Percentiles rank a stretch among this genome's conserved stretches.
phyloP scores from a whole-genome alignment of 345 rosid species.

The Theobroma cacao region DNA sequence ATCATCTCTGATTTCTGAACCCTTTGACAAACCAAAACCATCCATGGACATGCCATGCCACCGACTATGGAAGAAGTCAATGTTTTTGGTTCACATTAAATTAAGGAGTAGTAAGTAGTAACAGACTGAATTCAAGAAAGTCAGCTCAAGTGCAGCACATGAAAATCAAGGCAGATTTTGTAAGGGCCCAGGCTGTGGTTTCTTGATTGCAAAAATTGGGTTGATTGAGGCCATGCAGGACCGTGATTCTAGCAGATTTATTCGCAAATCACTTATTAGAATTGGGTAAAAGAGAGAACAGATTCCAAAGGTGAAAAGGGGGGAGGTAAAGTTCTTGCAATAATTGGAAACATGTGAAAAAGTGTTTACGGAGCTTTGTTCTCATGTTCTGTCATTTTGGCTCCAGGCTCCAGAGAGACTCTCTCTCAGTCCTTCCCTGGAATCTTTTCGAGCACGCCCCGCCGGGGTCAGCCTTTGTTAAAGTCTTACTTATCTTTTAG shows the following conservation, averaged over 20 bases:
- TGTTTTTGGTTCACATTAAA: not conserved
- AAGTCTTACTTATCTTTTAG: constrained; percentile 14
- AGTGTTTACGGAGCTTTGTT: constrained; percentile 15
- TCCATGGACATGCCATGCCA: not conserved
- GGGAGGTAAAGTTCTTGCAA: constrained; percentile 13
- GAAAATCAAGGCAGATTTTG: not conserved
- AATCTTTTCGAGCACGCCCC: constrained; percentile 36
- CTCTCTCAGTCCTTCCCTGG: not conserved
- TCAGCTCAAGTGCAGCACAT: not conserved
- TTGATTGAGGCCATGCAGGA: not conserved
- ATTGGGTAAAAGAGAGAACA: constrained; percentile 11
- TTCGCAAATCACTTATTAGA: constrained; percentile 2
- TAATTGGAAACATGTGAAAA: constrained; percentile 28
- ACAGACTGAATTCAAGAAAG: not conserved
- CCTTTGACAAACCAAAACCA: not conserved
- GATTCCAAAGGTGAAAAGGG: constrained; percentile 18
- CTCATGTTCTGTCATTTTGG: not conserved
- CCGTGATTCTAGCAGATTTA: constrained; percentile 15
- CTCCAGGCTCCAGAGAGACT: not conserved
- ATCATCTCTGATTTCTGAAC: not conserved
- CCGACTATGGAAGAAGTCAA: constrained; percentile 11
- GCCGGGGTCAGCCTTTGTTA: constrained; percentile 21
- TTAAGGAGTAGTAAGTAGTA: not conserved
- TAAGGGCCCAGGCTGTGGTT: not conserved
- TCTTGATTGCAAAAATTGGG: not conserved